phyloP scores from a whole-genome alignment of 345 rosid species.

The Pelargonium nanum region DNA sequence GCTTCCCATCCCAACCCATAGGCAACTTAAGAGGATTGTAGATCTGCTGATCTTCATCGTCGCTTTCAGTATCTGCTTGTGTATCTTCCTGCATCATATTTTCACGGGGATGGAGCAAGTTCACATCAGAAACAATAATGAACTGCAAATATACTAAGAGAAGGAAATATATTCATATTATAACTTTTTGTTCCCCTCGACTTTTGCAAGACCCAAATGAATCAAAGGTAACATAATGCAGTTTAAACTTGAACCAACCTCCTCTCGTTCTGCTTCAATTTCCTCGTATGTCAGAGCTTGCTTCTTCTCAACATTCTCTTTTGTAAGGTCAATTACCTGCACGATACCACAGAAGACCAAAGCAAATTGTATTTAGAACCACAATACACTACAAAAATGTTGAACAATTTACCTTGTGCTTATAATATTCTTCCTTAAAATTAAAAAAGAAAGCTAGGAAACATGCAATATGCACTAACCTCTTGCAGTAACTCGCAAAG shows the following conservation, averaged over 20 bases:
- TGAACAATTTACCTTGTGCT: too few relatives aligned
- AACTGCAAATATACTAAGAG: not conserved
- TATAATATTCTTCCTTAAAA: too few relatives aligned
- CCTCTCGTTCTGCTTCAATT: constrained; percentile 95
- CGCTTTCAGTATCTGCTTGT: constrained; percentile 86
- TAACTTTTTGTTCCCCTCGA: too few relatives aligned
- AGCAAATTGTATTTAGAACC: not conserved
- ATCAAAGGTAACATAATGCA: not conserved
- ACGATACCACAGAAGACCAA: constrained; percentile 5
- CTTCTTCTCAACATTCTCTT: constrained; percentile 82
- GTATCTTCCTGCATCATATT: constrained; percentile 63
- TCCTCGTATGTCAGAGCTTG: constrained; percentile 92
- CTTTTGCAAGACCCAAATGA: not conserved
- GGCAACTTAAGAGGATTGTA: constrained; percentile 94
- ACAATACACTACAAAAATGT: too few relatives aligned
- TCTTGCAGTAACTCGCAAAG: constrained; percentile 64
- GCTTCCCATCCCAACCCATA: constrained; percentile 99
- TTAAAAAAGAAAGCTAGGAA: not conserved
- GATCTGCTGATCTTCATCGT: constrained; percentile 89
- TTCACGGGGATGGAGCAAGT: constrained; percentile 1
- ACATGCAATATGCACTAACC: constrained; percentile 31
- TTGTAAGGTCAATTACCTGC: constrained; percentile 66
- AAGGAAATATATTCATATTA: too few relatives aligned
- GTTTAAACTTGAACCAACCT: constrained; percentile 26
- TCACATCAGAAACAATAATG: constrained; percentile 7